phyloP scores from a whole-genome alignment of 495 filamentous ascomycete genomes.

The Geopyxis carbonaria region DNA sequence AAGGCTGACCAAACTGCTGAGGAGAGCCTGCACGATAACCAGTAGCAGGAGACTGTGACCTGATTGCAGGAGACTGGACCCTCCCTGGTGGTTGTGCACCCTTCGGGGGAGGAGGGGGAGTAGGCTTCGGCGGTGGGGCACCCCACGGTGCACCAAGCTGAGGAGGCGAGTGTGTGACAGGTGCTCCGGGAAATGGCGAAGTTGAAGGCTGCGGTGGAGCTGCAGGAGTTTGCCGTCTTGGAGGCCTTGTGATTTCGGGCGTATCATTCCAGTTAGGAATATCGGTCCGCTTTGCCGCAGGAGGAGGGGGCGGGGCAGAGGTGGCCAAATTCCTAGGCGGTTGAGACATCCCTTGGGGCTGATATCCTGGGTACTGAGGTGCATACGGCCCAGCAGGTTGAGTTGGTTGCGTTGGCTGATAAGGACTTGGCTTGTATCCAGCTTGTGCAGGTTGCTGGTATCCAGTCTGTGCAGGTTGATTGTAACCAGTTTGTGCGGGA shows the following conservation, averaged over 20 bases:
- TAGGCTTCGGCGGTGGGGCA: slow-evolving; percentile 30
- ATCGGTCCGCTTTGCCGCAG: slow-evolving; percentile 53
- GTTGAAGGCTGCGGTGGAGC: slow-evolving; percentile 41
- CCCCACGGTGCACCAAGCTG: slow-evolving; percentile 25
- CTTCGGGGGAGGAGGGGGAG: slow-evolving; percentile 40
- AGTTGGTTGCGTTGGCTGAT: slow-evolving; percentile 33
- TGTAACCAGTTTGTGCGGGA: slow-evolving; percentile 9
- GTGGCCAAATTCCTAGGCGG: slow-evolving; percentile 38
- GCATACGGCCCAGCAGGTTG: slow-evolving; percentile 29
- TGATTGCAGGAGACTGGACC: slow-evolving; percentile 36
- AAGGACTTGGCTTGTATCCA: slow-evolving; percentile 26
- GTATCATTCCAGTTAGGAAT: slow-evolving; percentile 86
- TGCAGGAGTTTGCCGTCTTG: slow-evolving; percentile 33
- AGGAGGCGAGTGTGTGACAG: slow-evolving; percentile 31
- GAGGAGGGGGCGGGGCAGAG: slow-evolving; percentile 42
- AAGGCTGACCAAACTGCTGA: slow-evolving; percentile 15
- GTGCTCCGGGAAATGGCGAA: slow-evolving; percentile 36
- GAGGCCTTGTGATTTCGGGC: slow-evolving; percentile 65
- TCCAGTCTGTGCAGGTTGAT: background rate
- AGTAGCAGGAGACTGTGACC: background rate
- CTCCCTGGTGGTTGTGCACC: slow-evolving; percentile 36
- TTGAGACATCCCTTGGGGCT: slow-evolving; percentile 24
- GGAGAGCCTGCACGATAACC: background rate
- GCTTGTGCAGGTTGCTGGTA: background rate
- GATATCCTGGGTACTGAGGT: slow-evolving; percentile 22